These are phyloP conservation scores for Colletotrichum magnum DNA, from an alignment of 2,329 filamentous ascomycete species.

Conservation along the genomic window DNA sequence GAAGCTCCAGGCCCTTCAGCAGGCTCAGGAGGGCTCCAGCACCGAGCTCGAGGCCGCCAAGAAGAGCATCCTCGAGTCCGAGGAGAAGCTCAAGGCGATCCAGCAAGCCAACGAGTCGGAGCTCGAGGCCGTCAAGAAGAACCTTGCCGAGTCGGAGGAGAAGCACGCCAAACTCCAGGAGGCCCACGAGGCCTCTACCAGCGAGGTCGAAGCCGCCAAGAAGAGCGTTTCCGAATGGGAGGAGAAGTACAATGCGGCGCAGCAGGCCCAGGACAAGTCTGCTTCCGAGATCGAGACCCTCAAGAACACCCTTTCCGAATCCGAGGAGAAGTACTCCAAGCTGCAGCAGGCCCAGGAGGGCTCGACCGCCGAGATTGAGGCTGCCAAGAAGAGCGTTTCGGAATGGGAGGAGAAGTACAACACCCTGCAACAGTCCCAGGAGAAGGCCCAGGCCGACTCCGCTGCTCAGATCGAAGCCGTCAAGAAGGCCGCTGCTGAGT, in stretches of 20 bases:
- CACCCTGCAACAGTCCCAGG: constrained; percentile 43
- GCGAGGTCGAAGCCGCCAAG: constrained; percentile 47
- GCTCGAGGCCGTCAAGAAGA: constrained; percentile 20
- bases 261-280: constrained; percentile 20
- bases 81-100: constrained; percentile 47
- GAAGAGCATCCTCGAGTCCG: constrained; percentile 48
- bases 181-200: constrained; percentile 47
- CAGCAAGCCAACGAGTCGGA: constrained; percentile 39
- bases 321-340: constrained; percentile 44
- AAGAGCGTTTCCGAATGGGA: constrained; percentile 46
- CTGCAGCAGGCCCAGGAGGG: constrained; percentile 37
- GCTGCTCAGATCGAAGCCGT: constrained; percentile 44
- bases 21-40: constrained; percentile 28
- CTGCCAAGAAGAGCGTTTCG: constrained; percentile 35
- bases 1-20: constrained; percentile 45
- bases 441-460: constrained; percentile 48
- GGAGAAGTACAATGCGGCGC: constrained; percentile 43
- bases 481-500: constrained; percentile 40
- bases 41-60: constrained; percentile 41
- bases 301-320: constrained; percentile 40
- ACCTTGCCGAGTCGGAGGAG: constrained; percentile 41
- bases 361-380: constrained; percentile 37
- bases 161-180: constrained; percentile 43
- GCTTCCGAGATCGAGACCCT: constrained; percentile 29
- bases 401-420: constrained; percentile 46